phyloP scores from a whole-genome alignment of 192 early-diverging fungal species.

The Backusella sp. region DNA sequence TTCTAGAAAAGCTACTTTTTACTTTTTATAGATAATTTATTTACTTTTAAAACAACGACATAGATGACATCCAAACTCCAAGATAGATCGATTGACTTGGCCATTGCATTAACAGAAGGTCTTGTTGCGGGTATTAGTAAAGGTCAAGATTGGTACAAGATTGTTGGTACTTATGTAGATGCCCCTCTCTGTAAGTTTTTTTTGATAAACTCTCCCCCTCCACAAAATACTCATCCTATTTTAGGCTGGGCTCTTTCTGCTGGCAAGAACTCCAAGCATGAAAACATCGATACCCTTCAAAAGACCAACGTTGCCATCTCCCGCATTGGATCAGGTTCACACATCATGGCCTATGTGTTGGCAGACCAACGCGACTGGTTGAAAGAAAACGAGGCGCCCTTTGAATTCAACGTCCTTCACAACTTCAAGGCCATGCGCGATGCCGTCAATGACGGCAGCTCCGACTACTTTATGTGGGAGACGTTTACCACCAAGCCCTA shows the following conservation, averaged over 20 bases:
- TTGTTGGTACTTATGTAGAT: slow-evolving; percentile 80
- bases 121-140: slow-evolving; percentile 62
- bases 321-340: slow-evolving; percentile 76
- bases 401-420: slow-evolving; percentile 70
- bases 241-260: slow-evolving; percentile 69
- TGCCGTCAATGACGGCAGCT: slow-evolving; percentile 58
- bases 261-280: slow-evolving; percentile 45
- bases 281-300: slow-evolving; percentile 37
- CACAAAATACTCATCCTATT: slow-evolving; percentile 23
- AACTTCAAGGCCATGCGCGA: slow-evolving; percentile 70
- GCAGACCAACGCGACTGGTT: slow-evolving; percentile 69
- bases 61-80: slow-evolving; percentile 60
- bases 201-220: slow-evolving; percentile 15
- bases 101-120: slow-evolving; percentile 89
- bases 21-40: not conserved
- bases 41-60: not conserved
- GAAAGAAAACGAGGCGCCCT: slow-evolving; percentile 33
- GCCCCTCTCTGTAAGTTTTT: slow-evolving; percentile 62
- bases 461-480: slow-evolving; percentile 91
- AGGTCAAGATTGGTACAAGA: slow-evolving; percentile 58
- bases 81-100: slow-evolving; percentile 70
- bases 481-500: slow-evolving; percentile 88
- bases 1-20: not conserved
- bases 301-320: slow-evolving; percentile 57
- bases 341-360: slow-evolving; percentile 68